Conservation (phyloP, 163 green algal genomes). For the Chlorella variabilis region DNA sequence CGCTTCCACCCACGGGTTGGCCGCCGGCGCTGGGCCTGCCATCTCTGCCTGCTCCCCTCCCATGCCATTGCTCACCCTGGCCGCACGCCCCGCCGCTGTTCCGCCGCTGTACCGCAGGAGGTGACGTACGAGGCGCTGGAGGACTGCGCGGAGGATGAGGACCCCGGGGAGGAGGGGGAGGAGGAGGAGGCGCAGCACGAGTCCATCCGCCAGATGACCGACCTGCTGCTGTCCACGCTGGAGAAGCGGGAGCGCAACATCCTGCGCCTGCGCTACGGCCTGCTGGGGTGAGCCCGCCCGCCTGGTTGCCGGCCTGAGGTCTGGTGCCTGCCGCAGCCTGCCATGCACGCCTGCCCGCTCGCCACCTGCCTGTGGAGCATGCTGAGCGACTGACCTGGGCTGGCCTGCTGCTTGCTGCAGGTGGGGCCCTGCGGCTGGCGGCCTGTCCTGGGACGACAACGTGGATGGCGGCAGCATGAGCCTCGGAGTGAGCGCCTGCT, state of each 20-base stretch:
- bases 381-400: too few relatives aligned
- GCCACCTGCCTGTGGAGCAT: too few relatives aligned
- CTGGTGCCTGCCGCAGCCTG: not conserved
- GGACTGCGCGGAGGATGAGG: not conserved
- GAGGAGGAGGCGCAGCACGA: not conserved
- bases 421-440: not conserved
- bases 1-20: too few relatives aligned
- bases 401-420: too few relatives aligned
- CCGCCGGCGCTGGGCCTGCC: too few relatives aligned
- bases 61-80: not conserved
- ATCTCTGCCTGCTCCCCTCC: too few relatives aligned
- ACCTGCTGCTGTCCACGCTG: constrained; percentile 30
- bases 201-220: not conserved
- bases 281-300: constrained; percentile 6
- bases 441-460: not conserved
- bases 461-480: constrained; percentile 7
- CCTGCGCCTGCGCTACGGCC: constrained; percentile 37
- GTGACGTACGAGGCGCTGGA: not conserved
- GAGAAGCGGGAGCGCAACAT: constrained; percentile 38
- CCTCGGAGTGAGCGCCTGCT: not conserved
- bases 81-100: not conserved
- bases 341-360: not conserved
- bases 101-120: not conserved
- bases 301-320: too few relatives aligned
- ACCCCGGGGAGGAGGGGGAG: not conserved